These are phyloP conservation scores for Fusarium chlamydosporum DNA, from an alignment of 2,329 filamentous ascomycete genomes.

Conservation along the genomic window DNA sequence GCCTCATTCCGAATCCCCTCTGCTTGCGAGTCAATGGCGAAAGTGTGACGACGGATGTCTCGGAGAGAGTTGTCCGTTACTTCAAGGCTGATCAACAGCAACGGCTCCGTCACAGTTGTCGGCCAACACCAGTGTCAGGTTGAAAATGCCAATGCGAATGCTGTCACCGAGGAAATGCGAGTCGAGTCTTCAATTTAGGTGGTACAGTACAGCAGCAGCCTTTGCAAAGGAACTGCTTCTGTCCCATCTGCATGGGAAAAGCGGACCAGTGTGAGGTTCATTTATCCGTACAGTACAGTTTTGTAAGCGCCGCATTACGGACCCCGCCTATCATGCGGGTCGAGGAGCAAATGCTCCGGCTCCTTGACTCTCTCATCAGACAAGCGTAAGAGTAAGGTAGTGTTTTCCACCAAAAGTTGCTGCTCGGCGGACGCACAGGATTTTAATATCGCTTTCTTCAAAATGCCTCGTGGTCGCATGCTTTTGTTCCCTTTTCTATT, in stretches of 20 bases:
- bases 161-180: not conserved
- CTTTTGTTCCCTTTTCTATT: constrained; percentile 32
- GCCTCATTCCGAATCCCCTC: constrained; percentile 10
- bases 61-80: constrained; percentile 2
- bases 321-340: constrained; percentile 51
- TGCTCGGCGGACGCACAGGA: constrained; percentile 50
- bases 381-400: constrained; percentile 37
- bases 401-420: constrained; percentile 47
- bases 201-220: not conserved
- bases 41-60: constrained; percentile 37
- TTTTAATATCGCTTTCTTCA: constrained; percentile 49
- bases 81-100: constrained; percentile 14
- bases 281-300: constrained; percentile 34
- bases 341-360: constrained; percentile 57
- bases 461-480: constrained; percentile 53
- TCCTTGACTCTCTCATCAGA: constrained; percentile 47
- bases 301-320: constrained; percentile 53
- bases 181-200: not conserved
- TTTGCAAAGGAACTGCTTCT: constrained; percentile 18
- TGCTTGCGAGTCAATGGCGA: constrained; percentile 34
- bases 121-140: constrained; percentile 3
- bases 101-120: constrained; percentile 9
- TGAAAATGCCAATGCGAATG: not conserved
- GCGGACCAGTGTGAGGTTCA: constrained; percentile 28
- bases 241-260: constrained; percentile 22